These are phyloP conservation scores for Pachysandra terminalis DNA, from an alignment of 164 flowering plant genomes.

Conservation along the genomic window DNA sequence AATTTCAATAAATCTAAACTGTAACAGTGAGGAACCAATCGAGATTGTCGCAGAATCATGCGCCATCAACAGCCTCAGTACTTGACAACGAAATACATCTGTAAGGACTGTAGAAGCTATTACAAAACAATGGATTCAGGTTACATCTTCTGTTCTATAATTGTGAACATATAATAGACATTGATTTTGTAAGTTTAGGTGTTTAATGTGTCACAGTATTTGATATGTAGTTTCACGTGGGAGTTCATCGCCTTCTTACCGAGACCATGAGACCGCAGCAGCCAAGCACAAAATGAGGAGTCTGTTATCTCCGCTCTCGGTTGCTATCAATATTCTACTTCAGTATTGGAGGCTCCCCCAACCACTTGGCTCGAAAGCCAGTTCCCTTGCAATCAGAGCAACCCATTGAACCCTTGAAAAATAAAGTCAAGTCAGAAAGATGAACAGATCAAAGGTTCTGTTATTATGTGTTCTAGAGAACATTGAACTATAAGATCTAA, in stretches of 20 bases:
- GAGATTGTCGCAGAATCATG: too few relatives aligned
- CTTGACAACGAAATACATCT: too few relatives aligned
- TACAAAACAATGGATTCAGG: too few relatives aligned
- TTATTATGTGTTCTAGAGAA: background rate
- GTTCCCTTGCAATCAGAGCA: conserved; percentile 93
- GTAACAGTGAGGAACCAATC: too few relatives aligned
- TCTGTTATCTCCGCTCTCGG: background rate
- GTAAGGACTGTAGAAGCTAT: too few relatives aligned
- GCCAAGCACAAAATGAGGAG: background rate
- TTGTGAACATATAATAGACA: too few relatives aligned
- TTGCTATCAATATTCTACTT: background rate
- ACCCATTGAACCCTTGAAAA: conserved; percentile 64
- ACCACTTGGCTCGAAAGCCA: conserved; percentile 95
- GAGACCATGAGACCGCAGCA: background rate
- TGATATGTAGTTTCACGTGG: conserved; percentile 3
- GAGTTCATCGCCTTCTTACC: too few relatives aligned
- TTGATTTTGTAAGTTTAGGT: too few relatives aligned
- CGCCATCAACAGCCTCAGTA: too few relatives aligned
- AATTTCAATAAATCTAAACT: too few relatives aligned
- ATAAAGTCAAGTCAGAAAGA: background rate
- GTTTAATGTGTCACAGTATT: background rate
- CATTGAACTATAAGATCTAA: background rate
- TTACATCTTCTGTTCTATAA: too few relatives aligned
- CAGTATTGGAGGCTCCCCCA: conserved; percentile 53
- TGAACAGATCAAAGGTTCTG: too few relatives aligned